Base-by-base conservation (phyloP, 1,139 yeast species). In the Petasospora rhodanensis region DNA sequence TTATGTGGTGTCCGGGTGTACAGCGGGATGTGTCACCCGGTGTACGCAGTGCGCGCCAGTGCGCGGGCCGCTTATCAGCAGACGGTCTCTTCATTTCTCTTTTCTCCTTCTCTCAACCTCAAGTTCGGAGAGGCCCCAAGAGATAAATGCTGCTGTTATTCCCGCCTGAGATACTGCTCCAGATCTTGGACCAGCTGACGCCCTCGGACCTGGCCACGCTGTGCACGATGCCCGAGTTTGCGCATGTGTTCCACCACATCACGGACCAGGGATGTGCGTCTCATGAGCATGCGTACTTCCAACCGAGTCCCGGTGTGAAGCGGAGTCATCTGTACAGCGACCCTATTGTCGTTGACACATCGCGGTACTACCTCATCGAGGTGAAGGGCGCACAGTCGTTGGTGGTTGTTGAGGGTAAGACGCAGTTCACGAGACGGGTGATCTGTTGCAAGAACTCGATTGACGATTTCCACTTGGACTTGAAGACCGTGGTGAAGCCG, bases 351-450 rank as follows among this genome's bases (percentile, higher is more conserved):
- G 18, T 32, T 5, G 41, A 42, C 17, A 27, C 43, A 2, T 41
- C 45, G 11, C 25, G 41, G n/a, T 25, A 40, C 18, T 39, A 41
- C 26, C 31, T 44, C 11, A 34, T 44, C 10, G 46, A 44, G 24
- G 39, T 44, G 19, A 35, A 28, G 14, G 42, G 40, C 7, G 36
- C 40, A 5, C 40, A 33, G 27, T 39, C 40, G 6, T 24, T 39
- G 6, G 40, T 35, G 9, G 33, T 34, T 11, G 42, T 36, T 4
- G 40, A 39, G 28, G 38, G 25, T 12, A 31, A 29, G 31, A 39
- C 38, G 7, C 21, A 19, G 16, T 12, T 21, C 26, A 30, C 42
- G 3, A 32, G 42, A 15, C 21, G 42, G 2, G 37, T 37, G 10
- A 33, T 39, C 10, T 21, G 32, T 6, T 14, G 35, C n/a, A 16